These are phyloP conservation scores for Clarireedia homoeocarpa DNA, from an alignment of 2,329 filamentous ascomycete species.

Conservation along the genomic window DNA sequence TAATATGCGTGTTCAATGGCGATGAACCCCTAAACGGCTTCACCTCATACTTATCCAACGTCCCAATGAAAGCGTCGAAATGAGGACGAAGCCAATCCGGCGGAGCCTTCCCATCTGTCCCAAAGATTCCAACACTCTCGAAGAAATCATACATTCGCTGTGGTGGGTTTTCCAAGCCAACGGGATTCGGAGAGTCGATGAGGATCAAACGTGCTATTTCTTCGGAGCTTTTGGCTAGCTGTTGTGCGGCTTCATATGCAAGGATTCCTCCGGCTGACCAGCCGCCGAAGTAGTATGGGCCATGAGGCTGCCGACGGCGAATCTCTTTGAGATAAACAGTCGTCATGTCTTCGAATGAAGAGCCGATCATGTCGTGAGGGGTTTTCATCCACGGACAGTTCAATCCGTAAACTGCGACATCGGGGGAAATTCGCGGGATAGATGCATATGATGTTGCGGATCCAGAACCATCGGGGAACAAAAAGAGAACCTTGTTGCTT, in stretches of 20 bases:
- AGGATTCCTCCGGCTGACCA: conserved; percentile 3
- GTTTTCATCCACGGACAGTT: background rate
- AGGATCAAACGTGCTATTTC: conserved; percentile 50
- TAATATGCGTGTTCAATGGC: conserved; percentile 52
- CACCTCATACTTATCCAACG: conserved; percentile 61
- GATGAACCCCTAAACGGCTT: conserved; percentile 49
- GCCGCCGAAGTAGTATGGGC: background rate
- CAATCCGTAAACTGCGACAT: background rate
- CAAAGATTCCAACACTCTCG: conserved; percentile 60
- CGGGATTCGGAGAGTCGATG: conserved; percentile 56
- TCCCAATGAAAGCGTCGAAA: conserved; percentile 58
- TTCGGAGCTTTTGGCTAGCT: conserved; percentile 33
- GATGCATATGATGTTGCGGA: background rate
- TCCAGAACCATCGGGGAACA: conserved; percentile 3
- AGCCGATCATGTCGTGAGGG: background rate
- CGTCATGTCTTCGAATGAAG: background rate
- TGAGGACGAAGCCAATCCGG: conserved; percentile 67
- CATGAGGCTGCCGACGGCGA: background rate
- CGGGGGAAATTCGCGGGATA: background rate
- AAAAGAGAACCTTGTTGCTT: background rate
- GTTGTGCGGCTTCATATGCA: background rate
- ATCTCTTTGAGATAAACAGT: background rate
- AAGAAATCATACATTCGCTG: conserved; percentile 47
- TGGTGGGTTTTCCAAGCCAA: conserved; percentile 59
- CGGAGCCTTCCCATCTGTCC: conserved; percentile 39